These are phyloP conservation scores for Closterium sp. DNA, from an alignment of 139 green algal species.

Conservation along the genomic window DNA sequence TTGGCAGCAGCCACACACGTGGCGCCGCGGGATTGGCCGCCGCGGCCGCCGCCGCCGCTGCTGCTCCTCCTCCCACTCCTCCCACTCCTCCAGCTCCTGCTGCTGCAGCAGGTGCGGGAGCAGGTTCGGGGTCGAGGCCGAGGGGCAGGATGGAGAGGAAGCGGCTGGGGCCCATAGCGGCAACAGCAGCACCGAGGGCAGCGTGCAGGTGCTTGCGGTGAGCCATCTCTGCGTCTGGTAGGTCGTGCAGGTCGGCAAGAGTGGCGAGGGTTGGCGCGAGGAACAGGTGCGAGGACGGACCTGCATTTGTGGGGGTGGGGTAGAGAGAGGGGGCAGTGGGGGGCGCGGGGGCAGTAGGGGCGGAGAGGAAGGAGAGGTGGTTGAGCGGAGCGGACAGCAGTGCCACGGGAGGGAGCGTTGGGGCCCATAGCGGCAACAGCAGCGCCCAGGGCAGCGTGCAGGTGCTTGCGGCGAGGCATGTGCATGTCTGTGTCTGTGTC, in stretches of 20 bases:
- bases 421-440: conserved; percentile 34
- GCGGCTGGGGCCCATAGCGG: conserved; percentile 61
- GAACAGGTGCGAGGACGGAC: conserved; percentile 1
- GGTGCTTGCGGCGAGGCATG: conserved; percentile 17
- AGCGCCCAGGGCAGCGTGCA: conserved; percentile 67
- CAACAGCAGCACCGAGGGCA: conserved; percentile 69
- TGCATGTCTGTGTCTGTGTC: conserved; percentile 21
- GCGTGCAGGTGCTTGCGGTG: conserved; percentile 52
- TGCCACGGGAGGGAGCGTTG: no score
- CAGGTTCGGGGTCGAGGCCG: conserved; percentile 28
- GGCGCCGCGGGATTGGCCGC: conserved; percentile 47
- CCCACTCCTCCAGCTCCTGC: neutral
- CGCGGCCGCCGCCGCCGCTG: no score
- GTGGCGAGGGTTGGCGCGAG: neutral
- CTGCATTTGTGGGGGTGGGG: neutral
- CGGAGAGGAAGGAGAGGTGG: neutral
- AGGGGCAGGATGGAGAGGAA: conserved; percentile 51
- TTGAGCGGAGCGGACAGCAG: no score
- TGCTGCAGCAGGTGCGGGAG: neutral
- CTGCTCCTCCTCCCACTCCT: no score
- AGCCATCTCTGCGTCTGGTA: conserved; percentile 6
- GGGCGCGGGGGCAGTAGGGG: neutral
- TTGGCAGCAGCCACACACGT: conserved; percentile 87
- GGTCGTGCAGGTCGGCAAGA: neutral
- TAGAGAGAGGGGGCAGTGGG: neutral